A percentile compares a stretch with the other conserved stretches of the same genome.
These are phyloP conservation scores for Debaryomyces maramus DNA, from an alignment of 805 yeast species.

Conservation along the genomic window DNA sequence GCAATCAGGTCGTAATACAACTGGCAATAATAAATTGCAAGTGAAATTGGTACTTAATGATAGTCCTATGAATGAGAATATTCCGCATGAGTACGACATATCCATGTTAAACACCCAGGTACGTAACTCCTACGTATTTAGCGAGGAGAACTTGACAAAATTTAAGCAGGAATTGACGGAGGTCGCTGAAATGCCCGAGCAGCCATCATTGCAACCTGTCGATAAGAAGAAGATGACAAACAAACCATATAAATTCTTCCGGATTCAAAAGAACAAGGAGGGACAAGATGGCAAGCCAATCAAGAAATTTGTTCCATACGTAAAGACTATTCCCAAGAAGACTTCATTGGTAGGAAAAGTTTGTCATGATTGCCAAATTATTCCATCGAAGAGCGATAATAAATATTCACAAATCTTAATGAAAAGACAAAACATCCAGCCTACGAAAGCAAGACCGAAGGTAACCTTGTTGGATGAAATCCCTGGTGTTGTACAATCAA, in stretches of 20 bases:
- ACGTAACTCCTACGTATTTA: constrained; percentile 81
- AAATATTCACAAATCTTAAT: constrained; percentile 63
- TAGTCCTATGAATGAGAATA: constrained; percentile 22
- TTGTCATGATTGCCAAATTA: constrained; percentile 87
- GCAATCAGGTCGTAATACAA: constrained; percentile 35
- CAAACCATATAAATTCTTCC: constrained; percentile 23
- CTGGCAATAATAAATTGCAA: constrained; percentile 32
- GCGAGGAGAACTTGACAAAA: constrained; percentile 76
- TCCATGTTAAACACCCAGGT: constrained; percentile 77
- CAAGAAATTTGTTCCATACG: constrained; percentile 68
- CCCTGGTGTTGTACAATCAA: constrained; percentile 86
- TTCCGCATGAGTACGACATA: constrained; percentile 86
- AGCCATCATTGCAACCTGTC: constrained; percentile 45
- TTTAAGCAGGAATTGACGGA: constrained; percentile 53
- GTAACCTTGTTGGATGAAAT: constrained; percentile 73
- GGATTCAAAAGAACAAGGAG: constrained; percentile 31
- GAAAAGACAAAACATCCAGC: constrained; percentile 51
- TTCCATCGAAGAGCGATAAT: constrained; percentile 73
- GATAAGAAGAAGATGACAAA: constrained; percentile 21
- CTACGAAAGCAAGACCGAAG: constrained; percentile 53
- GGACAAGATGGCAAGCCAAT: constrained; percentile 22
- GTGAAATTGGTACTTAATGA: constrained; percentile 59
- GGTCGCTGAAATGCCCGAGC: constrained; percentile 52
- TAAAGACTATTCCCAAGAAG: constrained; percentile 84
- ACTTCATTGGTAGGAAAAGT: constrained; percentile 85